Percentiles rank a stretch among this genome's conserved stretches.
These are phyloP conservation scores for Penicillium angulare DNA, from an alignment of 495 filamentous ascomycete genomes.

Conservation along the genomic window DNA sequence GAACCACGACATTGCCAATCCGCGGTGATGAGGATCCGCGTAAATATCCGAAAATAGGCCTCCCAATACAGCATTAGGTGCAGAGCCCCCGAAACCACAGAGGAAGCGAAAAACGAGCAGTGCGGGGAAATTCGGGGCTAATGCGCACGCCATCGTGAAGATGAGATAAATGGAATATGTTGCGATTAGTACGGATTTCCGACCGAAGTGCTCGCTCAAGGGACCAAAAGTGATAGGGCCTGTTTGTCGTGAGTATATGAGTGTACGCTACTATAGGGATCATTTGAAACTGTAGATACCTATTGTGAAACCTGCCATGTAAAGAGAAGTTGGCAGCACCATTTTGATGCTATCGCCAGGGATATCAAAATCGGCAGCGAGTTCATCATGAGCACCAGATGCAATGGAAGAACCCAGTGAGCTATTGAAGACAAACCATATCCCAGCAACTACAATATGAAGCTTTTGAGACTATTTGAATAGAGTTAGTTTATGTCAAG, in stretches of 20 bases:
- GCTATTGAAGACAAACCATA: slow-evolving; percentile 5
- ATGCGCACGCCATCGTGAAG: slow-evolving; percentile 41
- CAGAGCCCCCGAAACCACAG: slow-evolving; percentile 31
- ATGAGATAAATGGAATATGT: slow-evolving; percentile 48
- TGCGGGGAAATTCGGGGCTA: slow-evolving; percentile 31
- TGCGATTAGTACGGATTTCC: slow-evolving; percentile 53
- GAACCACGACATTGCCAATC: slow-evolving; percentile 37
- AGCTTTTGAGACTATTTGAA: neutral
- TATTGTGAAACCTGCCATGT: slow-evolving; percentile 3
- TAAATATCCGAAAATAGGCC: slow-evolving; percentile 43
- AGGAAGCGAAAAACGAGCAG: slow-evolving; percentile 45
- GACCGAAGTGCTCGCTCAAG: slow-evolving; percentile 63
- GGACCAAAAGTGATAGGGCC: slow-evolving; percentile 62
- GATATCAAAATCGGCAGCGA: slow-evolving; percentile 1
- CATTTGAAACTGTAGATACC: neutral
- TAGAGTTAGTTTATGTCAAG: neutral
- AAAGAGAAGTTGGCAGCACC: slow-evolving; percentile 5
- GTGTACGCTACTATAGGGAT: too few relatives aligned
- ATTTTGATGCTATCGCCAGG: slow-evolving; percentile 3
- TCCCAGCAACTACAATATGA: slow-evolving; percentile 1
- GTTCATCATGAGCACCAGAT: slow-evolving; percentile 4
- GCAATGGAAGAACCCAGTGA: slow-evolving; percentile 4
- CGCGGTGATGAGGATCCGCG: slow-evolving; percentile 27
- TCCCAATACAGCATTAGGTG: slow-evolving; percentile 37
- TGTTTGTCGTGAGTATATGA: slow-evolving; percentile 30